phyloP scores from a whole-genome alignment of 192 early-diverging fungal genomes.

The Podila epigama region DNA sequence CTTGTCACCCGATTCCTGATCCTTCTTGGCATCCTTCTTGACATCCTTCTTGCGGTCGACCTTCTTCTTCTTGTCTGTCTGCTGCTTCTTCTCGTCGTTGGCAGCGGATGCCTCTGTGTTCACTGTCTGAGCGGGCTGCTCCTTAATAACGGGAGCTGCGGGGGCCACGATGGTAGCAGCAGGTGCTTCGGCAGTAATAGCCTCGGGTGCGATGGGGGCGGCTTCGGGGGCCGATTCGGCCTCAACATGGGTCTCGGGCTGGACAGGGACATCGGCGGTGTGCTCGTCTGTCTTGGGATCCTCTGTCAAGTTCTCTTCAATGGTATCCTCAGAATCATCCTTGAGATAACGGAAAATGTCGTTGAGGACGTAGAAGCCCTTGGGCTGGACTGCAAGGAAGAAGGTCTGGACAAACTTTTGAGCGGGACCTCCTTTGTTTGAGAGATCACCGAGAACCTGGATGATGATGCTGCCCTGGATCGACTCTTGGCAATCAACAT shows the following conservation, averaged over 20 bases:
- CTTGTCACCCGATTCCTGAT: slow-evolving; percentile 9
- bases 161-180: slow-evolving; percentile 7
- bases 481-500: slow-evolving; percentile 85
- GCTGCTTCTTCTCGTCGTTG: slow-evolving; percentile 3
- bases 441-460: slow-evolving; percentile 93
- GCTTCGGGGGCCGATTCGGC: slow-evolving; percentile 6
- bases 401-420: slow-evolving; percentile 95
- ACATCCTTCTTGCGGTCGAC: slow-evolving; percentile 43
- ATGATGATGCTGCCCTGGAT: slow-evolving; percentile 81
- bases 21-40: slow-evolving; percentile 21
- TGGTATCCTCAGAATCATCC: slow-evolving; percentile 76
- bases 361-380: slow-evolving; percentile 93
- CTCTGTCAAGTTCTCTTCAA: slow-evolving; percentile 44
- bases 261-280: background rate
- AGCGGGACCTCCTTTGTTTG: slow-evolving; percentile 78
- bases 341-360: slow-evolving; percentile 95
- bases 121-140: background rate
- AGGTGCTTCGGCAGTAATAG: background rate
- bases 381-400: slow-evolving; percentile 86
- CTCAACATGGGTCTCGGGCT: slow-evolving; percentile 1
- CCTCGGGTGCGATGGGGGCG: slow-evolving; percentile 7
- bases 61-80: slow-evolving; percentile 27
- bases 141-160: slow-evolving; percentile 1
- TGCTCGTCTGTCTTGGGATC: slow-evolving; percentile 15
- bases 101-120: slow-evolving; percentile 6